A percentile compares a stretch with the other conserved stretches of the same genome.
Conservation (phyloP, 2,329 filamentous ascomycete species). For the Xylogone sp. region DNA sequence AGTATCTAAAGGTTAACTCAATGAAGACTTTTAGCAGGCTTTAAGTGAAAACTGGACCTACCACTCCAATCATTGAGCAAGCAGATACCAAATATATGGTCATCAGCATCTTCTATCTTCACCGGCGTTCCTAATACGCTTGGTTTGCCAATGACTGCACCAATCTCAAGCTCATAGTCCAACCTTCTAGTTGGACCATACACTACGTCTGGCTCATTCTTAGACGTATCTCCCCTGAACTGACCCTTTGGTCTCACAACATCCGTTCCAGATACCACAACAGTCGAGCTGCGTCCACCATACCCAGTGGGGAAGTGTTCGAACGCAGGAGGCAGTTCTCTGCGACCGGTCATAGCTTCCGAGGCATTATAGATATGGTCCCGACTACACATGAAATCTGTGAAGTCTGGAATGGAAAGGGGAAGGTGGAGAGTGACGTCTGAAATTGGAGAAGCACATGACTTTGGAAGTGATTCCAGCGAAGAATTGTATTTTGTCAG, state of each 20-base stretch:
- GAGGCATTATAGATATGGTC: constrained; percentile 50
- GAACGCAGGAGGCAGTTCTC: constrained; percentile 40
- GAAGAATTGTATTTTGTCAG: constrained; percentile 25
- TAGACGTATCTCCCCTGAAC: constrained; percentile 26
- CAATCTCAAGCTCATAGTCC: constrained; percentile 29
- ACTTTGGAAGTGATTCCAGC: constrained; percentile 18
- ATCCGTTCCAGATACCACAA: constrained; percentile 44
- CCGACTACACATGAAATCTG: constrained; percentile 51
- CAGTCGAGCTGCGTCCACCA: constrained; percentile 48
- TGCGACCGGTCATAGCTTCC: constrained; percentile 34
- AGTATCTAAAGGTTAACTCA: not conserved
- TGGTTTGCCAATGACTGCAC: constrained; percentile 28
- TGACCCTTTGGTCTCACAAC: constrained; percentile 45
- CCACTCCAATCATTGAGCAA: constrained; percentile 60
- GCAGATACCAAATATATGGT: constrained; percentile 60
- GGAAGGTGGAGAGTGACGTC: constrained; percentile 49
- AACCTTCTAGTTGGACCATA: constrained; percentile 22
- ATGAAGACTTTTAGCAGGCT: too few species aligned
- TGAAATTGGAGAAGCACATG: constrained; percentile 28
- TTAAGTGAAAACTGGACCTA: constrained; percentile 21
- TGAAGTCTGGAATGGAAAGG: constrained; percentile 51
- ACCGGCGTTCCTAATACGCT: constrained; percentile 33
- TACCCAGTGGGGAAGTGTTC: constrained; percentile 49
- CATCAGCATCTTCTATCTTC: constrained; percentile 43
- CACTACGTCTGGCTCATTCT: constrained; percentile 11